These are phyloP conservation scores for Xanthoceras sorbifolium DNA, from an alignment of 345 rosid genomes.

Conservation along the genomic window DNA sequence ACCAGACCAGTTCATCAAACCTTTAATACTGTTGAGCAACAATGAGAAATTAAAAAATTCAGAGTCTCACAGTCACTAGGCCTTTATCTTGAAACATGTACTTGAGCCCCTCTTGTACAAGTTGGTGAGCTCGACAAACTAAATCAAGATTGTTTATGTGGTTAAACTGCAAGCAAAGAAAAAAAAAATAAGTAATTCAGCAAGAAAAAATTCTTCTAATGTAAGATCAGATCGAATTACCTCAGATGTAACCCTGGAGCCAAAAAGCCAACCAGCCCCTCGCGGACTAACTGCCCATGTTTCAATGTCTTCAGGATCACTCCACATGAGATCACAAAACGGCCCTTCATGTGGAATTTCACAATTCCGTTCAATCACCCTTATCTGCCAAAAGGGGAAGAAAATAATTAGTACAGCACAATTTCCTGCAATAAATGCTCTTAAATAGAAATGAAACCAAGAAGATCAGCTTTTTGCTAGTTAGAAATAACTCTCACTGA, in stretches of 20 bases:
- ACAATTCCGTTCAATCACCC: slow-evolving; percentile 88
- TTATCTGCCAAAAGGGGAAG: slow-evolving; percentile 57
- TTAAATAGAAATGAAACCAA: slow-evolving; percentile 3
- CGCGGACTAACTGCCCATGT: slow-evolving; percentile 99
- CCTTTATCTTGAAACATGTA: slow-evolving; percentile 99
- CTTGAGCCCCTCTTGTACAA: slow-evolving; percentile 99
- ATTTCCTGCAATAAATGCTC: slow-evolving; percentile 13
- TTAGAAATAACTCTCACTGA: neutral
- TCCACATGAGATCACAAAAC: slow-evolving; percentile 99
- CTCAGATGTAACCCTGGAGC: slow-evolving; percentile 98
- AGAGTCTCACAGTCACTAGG: slow-evolving; percentile 80
- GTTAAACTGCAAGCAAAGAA: slow-evolving; percentile 65
- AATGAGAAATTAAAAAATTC: slow-evolving; percentile 2
- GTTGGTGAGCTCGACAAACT: slow-evolving; percentile 99
- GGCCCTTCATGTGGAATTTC: slow-evolving; percentile 99
- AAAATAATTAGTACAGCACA: neutral
- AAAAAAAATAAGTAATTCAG: slow-evolving; percentile 23
- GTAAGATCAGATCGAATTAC: slow-evolving; percentile 39
- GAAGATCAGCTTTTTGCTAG: neutral
- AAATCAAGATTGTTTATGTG: slow-evolving; percentile 90
- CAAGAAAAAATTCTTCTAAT: slow-evolving; percentile 3
- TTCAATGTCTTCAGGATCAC: slow-evolving; percentile 99
- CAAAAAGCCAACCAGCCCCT: slow-evolving; percentile 99
- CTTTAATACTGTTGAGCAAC: slow-evolving; percentile 15
- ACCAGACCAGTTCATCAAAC: slow-evolving; percentile 30